These are phyloP conservation scores for Fusarium tanahbumbuense DNA, from an alignment of 2,329 filamentous ascomycete genomes.

Conservation along the genomic window DNA sequence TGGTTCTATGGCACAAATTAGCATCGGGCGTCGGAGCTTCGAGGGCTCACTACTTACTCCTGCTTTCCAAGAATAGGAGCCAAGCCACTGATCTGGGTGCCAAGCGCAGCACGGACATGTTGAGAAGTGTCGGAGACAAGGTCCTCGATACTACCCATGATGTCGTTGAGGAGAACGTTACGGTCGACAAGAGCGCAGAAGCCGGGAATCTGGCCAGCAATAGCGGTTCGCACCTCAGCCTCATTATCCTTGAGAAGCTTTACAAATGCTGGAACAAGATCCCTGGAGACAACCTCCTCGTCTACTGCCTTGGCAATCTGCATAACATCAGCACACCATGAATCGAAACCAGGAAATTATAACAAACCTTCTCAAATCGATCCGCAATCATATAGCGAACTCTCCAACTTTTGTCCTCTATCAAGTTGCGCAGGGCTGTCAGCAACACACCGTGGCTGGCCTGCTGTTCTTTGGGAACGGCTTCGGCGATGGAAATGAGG, in stretches of 20 bases:
- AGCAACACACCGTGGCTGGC: constrained; percentile 93
- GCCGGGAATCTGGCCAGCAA: constrained; percentile 96
- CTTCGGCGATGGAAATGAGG: constrained; percentile 94
- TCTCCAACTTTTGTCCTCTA: constrained; percentile 99
- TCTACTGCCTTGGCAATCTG: constrained; percentile 98
- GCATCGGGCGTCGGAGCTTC: not conserved
- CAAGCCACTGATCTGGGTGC: constrained; percentile 95
- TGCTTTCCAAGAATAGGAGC: constrained; percentile 98
- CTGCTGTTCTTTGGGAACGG: constrained; percentile 98
- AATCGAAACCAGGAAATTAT: constrained; percentile 49
- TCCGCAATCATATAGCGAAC: constrained; percentile 99
- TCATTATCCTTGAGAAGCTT: constrained; percentile 98
- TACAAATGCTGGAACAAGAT: constrained; percentile 95
- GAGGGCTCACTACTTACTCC: constrained; percentile 71
- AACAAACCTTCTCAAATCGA: constrained; percentile 86
- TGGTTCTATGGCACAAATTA: constrained; percentile 72
- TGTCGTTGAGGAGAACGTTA: constrained; percentile 89
- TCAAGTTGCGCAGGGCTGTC: constrained; percentile 89
- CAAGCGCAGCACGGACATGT: constrained; percentile 93
- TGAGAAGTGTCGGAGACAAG: constrained; percentile 96
- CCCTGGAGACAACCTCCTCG: constrained; percentile 92
- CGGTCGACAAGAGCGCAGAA: constrained; percentile 93
- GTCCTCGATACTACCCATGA: constrained; percentile 96
- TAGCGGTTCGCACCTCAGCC: constrained; percentile 95
- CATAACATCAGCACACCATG: constrained; percentile 7